These are phyloP conservation scores for Pseudocercospora eumusae DNA, from an alignment of 2,329 filamentous ascomycete species.

Conservation along the genomic window DNA sequence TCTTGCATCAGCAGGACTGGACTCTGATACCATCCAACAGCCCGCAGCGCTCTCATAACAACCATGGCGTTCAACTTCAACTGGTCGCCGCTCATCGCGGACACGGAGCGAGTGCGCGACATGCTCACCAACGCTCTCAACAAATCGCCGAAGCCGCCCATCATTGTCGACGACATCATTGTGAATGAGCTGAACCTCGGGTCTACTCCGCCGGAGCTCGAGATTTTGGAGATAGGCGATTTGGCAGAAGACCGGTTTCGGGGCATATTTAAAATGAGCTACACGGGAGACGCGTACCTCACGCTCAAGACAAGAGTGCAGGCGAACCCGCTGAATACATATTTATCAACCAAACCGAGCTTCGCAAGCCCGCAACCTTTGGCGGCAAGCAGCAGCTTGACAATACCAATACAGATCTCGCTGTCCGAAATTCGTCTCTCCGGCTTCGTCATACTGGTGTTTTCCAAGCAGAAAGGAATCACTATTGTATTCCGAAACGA, in stretches of 20 bases:
- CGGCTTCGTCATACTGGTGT: constrained; percentile 95
- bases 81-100: constrained; percentile 98
- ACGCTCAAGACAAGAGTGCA: constrained; percentile 95
- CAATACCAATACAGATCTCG: constrained; percentile 96
- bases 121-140: constrained; percentile 93
- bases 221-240: constrained; percentile 97
- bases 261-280: constrained; percentile 99
- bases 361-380: constrained; percentile 93
- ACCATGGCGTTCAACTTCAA: constrained; percentile 99
- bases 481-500: constrained; percentile 98
- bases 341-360: constrained; percentile 82
- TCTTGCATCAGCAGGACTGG: constrained; percentile 32
- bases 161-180: constrained; percentile 98
- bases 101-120: constrained; percentile 87
- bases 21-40: constrained; percentile 23
- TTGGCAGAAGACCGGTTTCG: constrained; percentile 94
- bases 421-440: constrained; percentile 93
- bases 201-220: constrained; percentile 88
- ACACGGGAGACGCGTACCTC: constrained; percentile 90
- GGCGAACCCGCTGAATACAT: constrained; percentile 96
- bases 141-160: constrained; percentile 95
- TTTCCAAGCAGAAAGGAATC: constrained; percentile 94
- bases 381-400: constrained; percentile 86
- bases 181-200: constrained; percentile 97
- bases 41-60: constrained; percentile 26